A percentile compares a stretch with the other conserved stretches of the same genome.
These are phyloP conservation scores for Zygnema cylindricum DNA, from an alignment of 139 green algal species.

Conservation along the genomic window DNA sequence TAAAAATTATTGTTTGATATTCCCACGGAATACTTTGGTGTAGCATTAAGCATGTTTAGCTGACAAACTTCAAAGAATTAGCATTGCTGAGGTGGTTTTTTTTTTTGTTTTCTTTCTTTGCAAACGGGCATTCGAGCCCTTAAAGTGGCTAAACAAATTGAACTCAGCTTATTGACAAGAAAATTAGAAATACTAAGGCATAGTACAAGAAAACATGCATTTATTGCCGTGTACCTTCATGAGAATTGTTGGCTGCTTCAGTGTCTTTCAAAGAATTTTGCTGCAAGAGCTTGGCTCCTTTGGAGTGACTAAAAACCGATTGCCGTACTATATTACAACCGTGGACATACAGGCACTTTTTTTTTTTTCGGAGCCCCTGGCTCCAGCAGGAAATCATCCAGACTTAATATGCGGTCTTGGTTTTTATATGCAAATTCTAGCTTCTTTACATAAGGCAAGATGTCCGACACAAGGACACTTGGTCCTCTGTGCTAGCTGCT, in stretches of 20 bases:
- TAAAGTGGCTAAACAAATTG: neutral
- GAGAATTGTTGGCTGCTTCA: neutral
- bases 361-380: neutral
- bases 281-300: neutral
- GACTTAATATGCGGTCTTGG: too few species aligned
- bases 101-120: neutral
- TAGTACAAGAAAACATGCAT: neutral
- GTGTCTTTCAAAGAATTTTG: neutral
- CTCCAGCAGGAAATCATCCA: neutral
- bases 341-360: neutral
- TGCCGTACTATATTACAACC: neutral
- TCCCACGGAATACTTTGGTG: neutral
- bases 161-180: neutral
- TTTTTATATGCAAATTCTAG: too few species aligned
- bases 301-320: neutral
- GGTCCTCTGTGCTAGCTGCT: too few species aligned
- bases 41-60: too few species aligned
- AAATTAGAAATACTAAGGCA: neutral
- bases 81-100: too few species aligned
- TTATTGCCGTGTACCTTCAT: too few species aligned
- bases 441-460: neutral
- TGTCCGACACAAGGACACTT: too few species aligned
- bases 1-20: too few species aligned
- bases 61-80: too few species aligned
- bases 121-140: neutral